Base-by-base conservation (phyloP, 331 rosid genomes). In the Telfairia occidentalis region DNA sequence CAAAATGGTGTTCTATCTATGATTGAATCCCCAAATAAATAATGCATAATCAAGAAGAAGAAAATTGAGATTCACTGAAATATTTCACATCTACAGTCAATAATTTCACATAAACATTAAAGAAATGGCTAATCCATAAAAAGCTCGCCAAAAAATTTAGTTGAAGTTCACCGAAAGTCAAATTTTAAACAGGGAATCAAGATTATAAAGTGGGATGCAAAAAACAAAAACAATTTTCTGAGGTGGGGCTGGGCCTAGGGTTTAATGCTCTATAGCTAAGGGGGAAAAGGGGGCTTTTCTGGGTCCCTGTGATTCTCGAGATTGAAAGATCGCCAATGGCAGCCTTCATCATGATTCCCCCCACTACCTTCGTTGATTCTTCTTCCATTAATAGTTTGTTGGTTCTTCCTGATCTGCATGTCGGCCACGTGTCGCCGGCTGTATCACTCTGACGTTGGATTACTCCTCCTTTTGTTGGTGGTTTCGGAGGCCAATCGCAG, bases 361-460 rank as follows among this genome's bases (percentile, higher is more conserved):
- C 76, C 76, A 71, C 76, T 71, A 71, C 35, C 76, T 71, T 59
- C 58, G 43, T 29, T 71, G 59, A 71, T 71, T 71, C 60, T 48
- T 48, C 76, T 49, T 49, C 60, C 76, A 71, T 71, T 18, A 30
- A 71, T 71, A 28, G 59, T 32, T 71, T 28, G 45, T 71, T 71
- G 45, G 38, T 71, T 49, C 76, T 48, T 67, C 34, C 28, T 43
- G 48, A 67, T 67, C 73, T 67, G 73, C 73, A 67, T 67, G 73
- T 67, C 73, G 73, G 73, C 73, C 73, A 67, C 73, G 73, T 67
- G 73, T 67, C 73, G 53, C 48, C 48, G 48, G 34, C 21, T 67
- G 53, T 67, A 67, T 67, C 73, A 67, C 53, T 67, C 52, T 65
- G 72, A 65, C 72, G 72, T 65, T 65, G 72, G 72, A 65, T 65